phyloP scores from a whole-genome alignment of 2,329 filamentous ascomycete species.

The Sphaerostilbella broomeana region DNA sequence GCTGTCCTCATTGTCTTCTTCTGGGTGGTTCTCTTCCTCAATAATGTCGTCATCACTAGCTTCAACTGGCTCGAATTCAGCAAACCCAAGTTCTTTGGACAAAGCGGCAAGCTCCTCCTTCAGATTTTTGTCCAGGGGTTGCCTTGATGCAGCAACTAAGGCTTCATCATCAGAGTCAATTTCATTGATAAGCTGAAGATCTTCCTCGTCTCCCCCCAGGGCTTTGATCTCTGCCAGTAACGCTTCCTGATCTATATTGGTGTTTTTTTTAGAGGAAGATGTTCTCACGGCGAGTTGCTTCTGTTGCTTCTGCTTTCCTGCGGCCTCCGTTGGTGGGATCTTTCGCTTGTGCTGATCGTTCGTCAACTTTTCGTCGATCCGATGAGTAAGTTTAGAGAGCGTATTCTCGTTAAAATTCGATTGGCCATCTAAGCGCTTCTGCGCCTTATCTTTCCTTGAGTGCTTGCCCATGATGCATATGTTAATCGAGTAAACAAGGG shows the following conservation, averaged over 20 bases:
- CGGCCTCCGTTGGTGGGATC: constrained; percentile 31
- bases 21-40: constrained; percentile 25
- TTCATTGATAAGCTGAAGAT: constrained; percentile 54
- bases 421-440: constrained; percentile 18
- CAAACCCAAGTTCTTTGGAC: constrained; percentile 34
- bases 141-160: constrained; percentile 25
- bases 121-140: constrained; percentile 36
- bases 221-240: constrained; percentile 59
- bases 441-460: constrained; percentile 32
- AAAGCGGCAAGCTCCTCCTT: constrained; percentile 31
- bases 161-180: constrained; percentile 37
- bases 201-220: constrained; percentile 59
- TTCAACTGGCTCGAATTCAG: constrained; percentile 28
- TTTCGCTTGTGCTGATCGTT: constrained; percentile 39
- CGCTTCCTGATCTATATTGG: constrained; percentile 28
- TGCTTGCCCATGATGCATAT: constrained; percentile 28
- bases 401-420: constrained; percentile 41
- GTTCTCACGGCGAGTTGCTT: constrained; percentile 30
- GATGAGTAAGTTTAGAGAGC: constrained; percentile 47
- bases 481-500: background rate
- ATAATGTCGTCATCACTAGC: constrained; percentile 32
- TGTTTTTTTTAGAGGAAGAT: constrained; percentile 19
- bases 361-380: constrained; percentile 48
- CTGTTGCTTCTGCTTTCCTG: constrained; percentile 29
- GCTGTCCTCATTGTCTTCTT: constrained; percentile 23